phyloP scores from a whole-genome alignment of 495 filamentous ascomycete species.

The Aspergillus wentii region DNA sequence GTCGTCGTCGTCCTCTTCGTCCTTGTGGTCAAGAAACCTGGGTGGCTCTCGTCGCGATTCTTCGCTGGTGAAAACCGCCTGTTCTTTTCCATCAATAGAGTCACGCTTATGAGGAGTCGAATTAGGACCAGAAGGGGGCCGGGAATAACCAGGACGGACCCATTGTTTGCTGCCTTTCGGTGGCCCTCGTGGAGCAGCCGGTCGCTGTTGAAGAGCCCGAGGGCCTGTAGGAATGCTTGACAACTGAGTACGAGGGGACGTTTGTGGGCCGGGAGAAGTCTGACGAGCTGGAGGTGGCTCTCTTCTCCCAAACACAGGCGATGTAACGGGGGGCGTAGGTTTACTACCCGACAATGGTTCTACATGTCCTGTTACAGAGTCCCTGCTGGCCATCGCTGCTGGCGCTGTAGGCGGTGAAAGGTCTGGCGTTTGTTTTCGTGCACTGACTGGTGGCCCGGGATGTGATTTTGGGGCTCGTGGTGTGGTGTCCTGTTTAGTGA shows the following conservation, averaged over 20 bases:
- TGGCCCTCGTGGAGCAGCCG: constrained; percentile 25
- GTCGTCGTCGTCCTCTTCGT: neutral
- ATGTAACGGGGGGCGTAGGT: constrained; percentile 13
- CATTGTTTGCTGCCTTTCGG: constrained; percentile 54
- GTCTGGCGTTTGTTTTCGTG: constrained; percentile 17
- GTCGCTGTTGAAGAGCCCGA: constrained; percentile 44
- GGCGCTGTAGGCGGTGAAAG: constrained; percentile 39
- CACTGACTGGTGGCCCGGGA: constrained; percentile 8
- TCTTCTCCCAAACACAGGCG: constrained; percentile 22
- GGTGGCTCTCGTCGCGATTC: constrained; percentile 13
- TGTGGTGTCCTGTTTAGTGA: constrained; percentile 11
- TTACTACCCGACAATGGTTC: constrained; percentile 18
- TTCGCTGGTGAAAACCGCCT: constrained; percentile 18
- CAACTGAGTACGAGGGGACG: constrained; percentile 46
- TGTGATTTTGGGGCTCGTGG: constrained; percentile 14
- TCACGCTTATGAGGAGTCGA: constrained; percentile 33
- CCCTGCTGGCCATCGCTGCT: constrained; percentile 32
- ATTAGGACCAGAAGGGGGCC: constrained; percentile 21
- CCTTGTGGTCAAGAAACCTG: constrained; percentile 4
- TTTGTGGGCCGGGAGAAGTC: constrained; percentile 32
- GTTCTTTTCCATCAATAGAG: constrained; percentile 36
- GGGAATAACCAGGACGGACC: constrained; percentile 48
- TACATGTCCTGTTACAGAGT: constrained; percentile 11
- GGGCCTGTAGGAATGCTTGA: constrained; percentile 56
- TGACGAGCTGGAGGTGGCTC: constrained; percentile 23